phyloP scores from a whole-genome alignment of 306 rosid species.

The Trifolium repens region DNA sequence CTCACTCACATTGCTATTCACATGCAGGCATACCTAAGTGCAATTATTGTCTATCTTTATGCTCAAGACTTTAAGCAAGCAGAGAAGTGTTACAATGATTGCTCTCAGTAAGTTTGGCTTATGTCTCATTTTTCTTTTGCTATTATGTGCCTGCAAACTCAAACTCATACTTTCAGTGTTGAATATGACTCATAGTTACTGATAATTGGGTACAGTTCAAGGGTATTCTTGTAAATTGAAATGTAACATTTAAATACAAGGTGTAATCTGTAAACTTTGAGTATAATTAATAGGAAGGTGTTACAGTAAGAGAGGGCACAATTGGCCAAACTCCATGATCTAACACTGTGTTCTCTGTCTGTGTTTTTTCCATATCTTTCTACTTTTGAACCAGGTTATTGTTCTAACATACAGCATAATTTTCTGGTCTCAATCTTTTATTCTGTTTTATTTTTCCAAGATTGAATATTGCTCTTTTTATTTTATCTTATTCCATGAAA shows the following conservation, averaged over 20 bases:
- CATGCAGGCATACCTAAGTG: slow-evolving; percentile 90
- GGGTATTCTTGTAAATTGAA: neutral
- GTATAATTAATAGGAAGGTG: no score
- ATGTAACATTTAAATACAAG: no score
- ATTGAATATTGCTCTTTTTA: neutral
- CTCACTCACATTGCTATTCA: slow-evolving; percentile 33
- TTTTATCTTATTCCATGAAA: neutral
- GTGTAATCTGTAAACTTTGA: no score
- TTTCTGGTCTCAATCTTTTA: neutral
- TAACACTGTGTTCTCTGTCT: no score
- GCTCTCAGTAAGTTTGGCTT: slow-evolving; percentile 77
- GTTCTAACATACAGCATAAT: neutral
- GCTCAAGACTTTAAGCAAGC: slow-evolving; percentile 87
- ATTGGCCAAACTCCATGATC: no score
- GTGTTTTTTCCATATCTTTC: no score
- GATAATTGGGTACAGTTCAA: no score
- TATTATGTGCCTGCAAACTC: neutral
- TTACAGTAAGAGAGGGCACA: no score
- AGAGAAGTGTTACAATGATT: slow-evolving; percentile 89
- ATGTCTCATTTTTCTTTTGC: slow-evolving; percentile 20
- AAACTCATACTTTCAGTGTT: slow-evolving; percentile 4
- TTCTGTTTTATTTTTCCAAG: neutral
- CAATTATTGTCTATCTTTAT: slow-evolving; percentile 78
- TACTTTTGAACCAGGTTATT: no score
- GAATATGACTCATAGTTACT: neutral